Base-by-base conservation (phyloP, 495 filamentous ascomycete genomes). In the Penicillium cataractarum region DNA sequence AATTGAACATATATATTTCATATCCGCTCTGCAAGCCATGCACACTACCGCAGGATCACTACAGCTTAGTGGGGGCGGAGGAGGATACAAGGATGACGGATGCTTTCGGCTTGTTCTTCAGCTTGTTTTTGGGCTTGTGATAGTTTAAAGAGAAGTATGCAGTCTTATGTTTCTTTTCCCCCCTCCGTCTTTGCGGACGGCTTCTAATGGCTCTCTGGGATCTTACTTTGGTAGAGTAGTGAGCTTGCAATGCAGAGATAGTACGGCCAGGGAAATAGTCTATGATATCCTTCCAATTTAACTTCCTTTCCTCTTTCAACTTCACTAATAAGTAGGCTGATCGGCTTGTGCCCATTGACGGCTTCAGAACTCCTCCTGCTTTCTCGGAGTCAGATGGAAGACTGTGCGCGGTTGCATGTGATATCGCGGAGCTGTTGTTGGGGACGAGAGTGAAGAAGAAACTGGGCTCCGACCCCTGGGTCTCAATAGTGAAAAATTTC, bases 391-490 rank as follows among this genome's bases (percentile, higher is more conserved):
- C 4, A 24, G 4, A 4, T 7, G 44, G 24, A 27, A 13, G 44
- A 22, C 44, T 49, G 7, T 49, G 24, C 24, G 17, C 24, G 24
- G 44, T 3, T 5, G 13, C 22, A 49, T 22, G 13, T 49, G 24
- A 49, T 49, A 13, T 54, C 10, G 44, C 49, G 29, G 1, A 27
- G 46, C 32, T 22, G n/a, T 37, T 49, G 31, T 58, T 29, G 44
- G 56, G 42, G 12, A 58, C 19, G 26, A 58, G 56, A 22, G 56
- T 58, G 12, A 58, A 49, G 56, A 33, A 35, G 27, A 58, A 58
- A 27, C 40, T 58, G 21, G 56, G 56, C 56, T 33, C 39, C 7
- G 56, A 49, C 35, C 44, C 56, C 29, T 49, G 29, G 22, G 56
- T 29, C 13, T 49, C 31, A 49, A 58, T 49, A 15, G 56, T 58